Base-by-base conservation (phyloP, 2,329 filamentous ascomycete species). In the Colletotrichum trifolii region DNA sequence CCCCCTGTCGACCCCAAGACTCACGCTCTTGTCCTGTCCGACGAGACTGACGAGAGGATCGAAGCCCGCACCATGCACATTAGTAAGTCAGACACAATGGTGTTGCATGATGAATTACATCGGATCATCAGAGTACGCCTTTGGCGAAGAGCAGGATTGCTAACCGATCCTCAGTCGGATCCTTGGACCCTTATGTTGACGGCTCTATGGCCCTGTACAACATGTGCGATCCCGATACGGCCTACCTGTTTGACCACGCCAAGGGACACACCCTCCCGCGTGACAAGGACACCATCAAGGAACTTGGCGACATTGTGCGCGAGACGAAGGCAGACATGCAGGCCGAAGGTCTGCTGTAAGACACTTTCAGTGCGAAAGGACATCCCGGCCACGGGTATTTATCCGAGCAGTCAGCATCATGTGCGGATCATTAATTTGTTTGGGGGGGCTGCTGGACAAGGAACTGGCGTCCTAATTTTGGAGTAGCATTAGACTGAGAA, bases 181-280 rank as follows among this genome's bases (percentile, higher is more conserved):
- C 82, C 10, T 74, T 80, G 63, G 88, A 90, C 69, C 87, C 87
- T 0, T 90, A 89, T 69, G 80, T 89, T 2, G 79, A 87, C 39
- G 87, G 87, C 0, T 85, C 85, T 2, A 81, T 89, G 77, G 85
- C 87, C 0, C 78, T 90, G 4, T 89, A 85, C 75, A 87, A 87
- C 68, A 80, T 88, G 33, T 90, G 87, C 68, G 84, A 89, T 50
- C 82, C 81, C 0, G 87, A 89, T 62, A 83, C 77, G 1, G 87
- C 87, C 0, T 79, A 82, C 39, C 78, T 90, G n/a, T 89, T 89
- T 66, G 87, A 90, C 68, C 87, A 89, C 67, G 87, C 86, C 5
- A 89, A 89, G 70, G 88, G 87, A 0, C 88, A 90, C 71, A 89
- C 85, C 0, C 76, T 90, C 5, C 87, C 88, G 0, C 77, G 86